Evolutionary conservation across 495 filamentous ascomycete genomes (phyloP).

Genomic region (Bacidia gigantensis): DNA sequence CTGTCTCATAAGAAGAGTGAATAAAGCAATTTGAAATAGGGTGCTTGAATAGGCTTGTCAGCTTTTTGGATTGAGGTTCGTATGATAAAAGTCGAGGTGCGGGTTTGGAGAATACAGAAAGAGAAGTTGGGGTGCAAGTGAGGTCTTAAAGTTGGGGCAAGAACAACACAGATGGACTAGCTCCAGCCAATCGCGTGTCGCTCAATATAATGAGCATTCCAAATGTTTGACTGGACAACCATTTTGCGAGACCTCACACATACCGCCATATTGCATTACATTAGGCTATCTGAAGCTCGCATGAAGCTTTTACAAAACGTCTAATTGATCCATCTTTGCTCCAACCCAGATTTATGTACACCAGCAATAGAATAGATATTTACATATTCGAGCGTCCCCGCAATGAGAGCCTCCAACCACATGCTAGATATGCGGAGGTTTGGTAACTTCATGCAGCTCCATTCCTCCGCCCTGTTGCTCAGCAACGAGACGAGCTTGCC

Average conservation of each 20-base stretch:
- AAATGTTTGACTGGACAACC: neutral
- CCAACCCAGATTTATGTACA: neutral
- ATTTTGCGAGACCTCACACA: neutral
- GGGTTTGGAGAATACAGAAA: neutral
- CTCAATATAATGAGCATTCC: neutral
- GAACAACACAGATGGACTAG: neutral
- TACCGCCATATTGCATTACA: neutral
- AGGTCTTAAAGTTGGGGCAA: neutral
- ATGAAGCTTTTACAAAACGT: neutral
- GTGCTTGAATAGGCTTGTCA: too few species aligned
- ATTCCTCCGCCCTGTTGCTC: slow-evolving; percentile 38
- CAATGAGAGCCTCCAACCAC: neutral
- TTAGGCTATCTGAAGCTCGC: neutral
- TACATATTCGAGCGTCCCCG: neutral
- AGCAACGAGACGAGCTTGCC: slow-evolving; percentile 28
- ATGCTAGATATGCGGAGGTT: neutral
- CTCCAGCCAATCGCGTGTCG: neutral
- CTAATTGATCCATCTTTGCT: neutral
- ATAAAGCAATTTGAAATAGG: too few species aligned
- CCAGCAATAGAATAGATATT: slow-evolving; percentile 1
- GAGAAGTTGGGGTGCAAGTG: too few species aligned
- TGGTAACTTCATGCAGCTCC: slow-evolving; percentile 45
- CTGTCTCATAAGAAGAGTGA: neutral
- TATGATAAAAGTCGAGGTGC: neutral
- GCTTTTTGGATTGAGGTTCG: neutral